A percentile compares a stretch with the other conserved stretches of the same genome.
Conservation (phyloP, 2,329 filamentous ascomycete species). For the Tolypocladium endophyticum region DNA sequence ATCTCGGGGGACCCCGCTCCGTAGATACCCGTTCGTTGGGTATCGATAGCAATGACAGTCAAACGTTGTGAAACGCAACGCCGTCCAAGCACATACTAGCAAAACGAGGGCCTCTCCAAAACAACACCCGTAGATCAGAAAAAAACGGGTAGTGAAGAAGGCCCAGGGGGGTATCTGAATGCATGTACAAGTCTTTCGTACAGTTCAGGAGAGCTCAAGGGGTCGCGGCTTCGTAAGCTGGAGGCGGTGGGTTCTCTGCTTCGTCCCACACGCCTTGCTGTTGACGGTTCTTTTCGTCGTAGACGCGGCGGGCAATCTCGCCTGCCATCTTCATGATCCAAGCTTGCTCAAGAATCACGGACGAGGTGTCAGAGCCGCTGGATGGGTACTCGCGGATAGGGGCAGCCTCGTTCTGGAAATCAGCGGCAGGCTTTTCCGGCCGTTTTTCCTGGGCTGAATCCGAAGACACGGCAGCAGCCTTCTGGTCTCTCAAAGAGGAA, state of each 20-base stretch:
- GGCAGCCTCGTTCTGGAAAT: slow-evolving; percentile 18
- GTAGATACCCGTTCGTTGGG: neutral
- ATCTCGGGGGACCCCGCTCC: neutral
- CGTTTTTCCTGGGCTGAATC: neutral
- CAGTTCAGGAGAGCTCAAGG: slow-evolving; percentile 19
- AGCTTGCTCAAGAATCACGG: slow-evolving; percentile 63
- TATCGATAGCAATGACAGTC: neutral
- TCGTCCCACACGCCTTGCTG: slow-evolving; percentile 31
- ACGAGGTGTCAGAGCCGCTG: slow-evolving; percentile 35
- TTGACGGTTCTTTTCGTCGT: slow-evolving; percentile 64
- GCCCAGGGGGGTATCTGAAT: neutral
- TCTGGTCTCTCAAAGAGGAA: slow-evolving; percentile 9
- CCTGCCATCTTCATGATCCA: slow-evolving; percentile 91
- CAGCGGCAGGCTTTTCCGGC: slow-evolving; percentile 11
- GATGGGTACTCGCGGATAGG: slow-evolving; percentile 19
- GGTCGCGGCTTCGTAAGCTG: slow-evolving; percentile 46
- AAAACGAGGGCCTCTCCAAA: neutral
- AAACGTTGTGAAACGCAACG: neutral
- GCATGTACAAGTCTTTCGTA: slow-evolving; percentile 6
- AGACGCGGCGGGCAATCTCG: slow-evolving; percentile 79
- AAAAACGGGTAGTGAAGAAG: neutral
- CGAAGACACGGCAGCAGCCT: slow-evolving; percentile 6
- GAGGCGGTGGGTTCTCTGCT: slow-evolving; percentile 46
- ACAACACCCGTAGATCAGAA: neutral
- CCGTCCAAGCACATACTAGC: neutral